Evolutionary conservation across 345 rosid species (phyloP), one percentile per base, ranked within the genome.

Genomic region (Hypericum perforatum): DNA sequence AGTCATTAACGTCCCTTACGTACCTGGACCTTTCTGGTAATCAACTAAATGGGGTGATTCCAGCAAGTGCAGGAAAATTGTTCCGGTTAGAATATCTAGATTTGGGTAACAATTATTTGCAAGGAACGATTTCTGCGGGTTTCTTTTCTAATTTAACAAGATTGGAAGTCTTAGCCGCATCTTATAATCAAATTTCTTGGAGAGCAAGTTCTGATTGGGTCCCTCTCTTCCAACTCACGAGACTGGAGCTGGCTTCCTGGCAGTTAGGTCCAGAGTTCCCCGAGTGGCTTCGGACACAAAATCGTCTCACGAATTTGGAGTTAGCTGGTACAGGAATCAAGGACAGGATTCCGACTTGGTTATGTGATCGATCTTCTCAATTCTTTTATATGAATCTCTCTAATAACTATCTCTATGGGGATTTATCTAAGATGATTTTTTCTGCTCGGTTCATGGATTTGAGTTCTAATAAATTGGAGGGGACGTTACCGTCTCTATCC

Each of bases 31-130:
- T 0, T 44, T 51, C 42, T 22, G 29, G 8, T 6, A 68, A 63
- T 58, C 14, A 40, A 8, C 59, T 69, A 65, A 59, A 41, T 10
- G 64, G 65, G 29, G 40, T 61, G 7, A 63, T 69, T 41, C 67
- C 67, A 14, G 67, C 9, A 0, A 60, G 62, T 56, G 7, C 61
- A 0, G 66, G 71, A 10, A 38, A 51, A 45, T 58, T 66, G 7
- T 60, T 65, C 12, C 15, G 41, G 16, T 36, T 68, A 12, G 46
- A 43, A 14, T 36, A 9, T 3, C 41, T 63, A 8, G 67, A 68
- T 16, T 11, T 59, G 7, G 12, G 45, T 7, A 5, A 41, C 6
- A 66, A 66, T 32, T 9, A 0, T 42, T 54, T 71, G 50, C 39
- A 44, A 9, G 66, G 70, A 10, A 29, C 9, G 0, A 37, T 71